Base-by-base conservation (phyloP, 768 basidiomycete species). In the Cyclocybe cylindracea region DNA sequence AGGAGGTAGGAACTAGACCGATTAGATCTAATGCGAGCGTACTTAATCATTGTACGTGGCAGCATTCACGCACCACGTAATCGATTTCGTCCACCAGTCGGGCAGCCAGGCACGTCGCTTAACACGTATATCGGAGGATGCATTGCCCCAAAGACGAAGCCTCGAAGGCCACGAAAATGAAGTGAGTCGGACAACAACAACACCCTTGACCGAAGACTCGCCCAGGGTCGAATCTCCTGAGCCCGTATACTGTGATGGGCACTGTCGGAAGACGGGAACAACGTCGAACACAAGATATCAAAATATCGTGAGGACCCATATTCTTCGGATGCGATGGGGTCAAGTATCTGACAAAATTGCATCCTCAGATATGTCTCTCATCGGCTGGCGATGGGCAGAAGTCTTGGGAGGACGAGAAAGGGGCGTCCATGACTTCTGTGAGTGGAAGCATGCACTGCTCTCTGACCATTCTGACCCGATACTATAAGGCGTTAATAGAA, bases 351-450 rank as follows among this genome's bases (percentile, higher is more conserved):
- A 19, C 32, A 32, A n/a, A 5, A 39, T n/a, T 29, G 1, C 34
- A 9, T 42, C 18, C 4, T 7, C 34, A 75, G 73, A 70, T 75
- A 16, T 68, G 70, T 7, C 41, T 76, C 34, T 66, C 70, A 0
- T 70, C 74, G 0, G 67, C 70, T 8, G 70, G 69, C 46, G 75
- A 76, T 49, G 61, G 64, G 16, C 73, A 76, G 51, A 45, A 62
- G 29, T 63, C 73, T 10, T 75, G 73, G 73, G 70, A 74, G 33
- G 68, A 66, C 44, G 48, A 41, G 0, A 58, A 69, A 42, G 75
- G 75, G 2, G 53, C 57, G 0, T 73, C 73, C 0, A 73, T 76
- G 73, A 73, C 75, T 0, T 61, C 67, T 57, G 68, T 70, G 51
- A 34, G 62, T 31, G 55, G 16, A 16, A 16, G 16, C 16, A 16